Evolutionary conservation across 2,329 filamentous ascomycete species (phyloP).

Genomic region (Aspergillus sp.): DNA sequence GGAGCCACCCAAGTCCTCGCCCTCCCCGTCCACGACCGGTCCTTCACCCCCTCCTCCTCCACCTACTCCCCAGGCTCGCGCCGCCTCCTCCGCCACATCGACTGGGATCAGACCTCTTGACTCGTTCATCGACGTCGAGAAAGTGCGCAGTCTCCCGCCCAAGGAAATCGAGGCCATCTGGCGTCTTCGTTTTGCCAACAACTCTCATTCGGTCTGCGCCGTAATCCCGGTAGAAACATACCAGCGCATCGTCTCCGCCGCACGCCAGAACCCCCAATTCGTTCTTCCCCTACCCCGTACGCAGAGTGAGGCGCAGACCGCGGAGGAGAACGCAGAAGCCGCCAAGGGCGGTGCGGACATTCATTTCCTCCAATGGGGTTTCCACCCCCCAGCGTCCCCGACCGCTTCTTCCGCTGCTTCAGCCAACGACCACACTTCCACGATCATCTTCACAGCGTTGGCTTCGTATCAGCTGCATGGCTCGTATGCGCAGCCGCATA

Average conservation of each 20-base stretch:
- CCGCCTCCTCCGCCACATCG: slow-evolving; percentile 50
- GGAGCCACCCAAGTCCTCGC: slow-evolving; percentile 37
- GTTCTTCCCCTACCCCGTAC: slow-evolving; percentile 74
- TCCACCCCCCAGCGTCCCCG: slow-evolving; percentile 62
- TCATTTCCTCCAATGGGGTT: slow-evolving; percentile 95
- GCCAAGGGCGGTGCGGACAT: slow-evolving; percentile 71
- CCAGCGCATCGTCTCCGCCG: slow-evolving; percentile 67
- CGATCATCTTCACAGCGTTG: slow-evolving; percentile 89
- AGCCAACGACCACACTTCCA: slow-evolving; percentile 60
- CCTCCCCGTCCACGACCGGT: slow-evolving; percentile 36
- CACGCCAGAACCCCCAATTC: slow-evolving; percentile 79
- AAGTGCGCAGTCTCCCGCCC: slow-evolving; percentile 69
- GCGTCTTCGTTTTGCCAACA: slow-evolving; percentile 79
- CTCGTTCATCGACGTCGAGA: slow-evolving; percentile 76
- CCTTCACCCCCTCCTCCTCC: slow-evolving; percentile 37
- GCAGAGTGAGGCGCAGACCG: slow-evolving; percentile 19
- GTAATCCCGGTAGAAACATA: slow-evolving; percentile 75
- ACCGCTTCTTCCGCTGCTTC: slow-evolving; percentile 33
- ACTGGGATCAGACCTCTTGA: slow-evolving; percentile 64
- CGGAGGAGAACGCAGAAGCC: slow-evolving; percentile 28
- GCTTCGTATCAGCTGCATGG: slow-evolving; percentile 90
- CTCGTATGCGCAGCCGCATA: slow-evolving; percentile 88
- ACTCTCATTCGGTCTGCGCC: slow-evolving; percentile 78
- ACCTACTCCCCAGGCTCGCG: slow-evolving; percentile 35
- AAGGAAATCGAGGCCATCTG: slow-evolving; percentile 87